Evolutionary conservation across 257 asterid genomes (phyloP), one percentile per base, ranked within the genome.

Genomic region (Osmanthus fragrans): DNA sequence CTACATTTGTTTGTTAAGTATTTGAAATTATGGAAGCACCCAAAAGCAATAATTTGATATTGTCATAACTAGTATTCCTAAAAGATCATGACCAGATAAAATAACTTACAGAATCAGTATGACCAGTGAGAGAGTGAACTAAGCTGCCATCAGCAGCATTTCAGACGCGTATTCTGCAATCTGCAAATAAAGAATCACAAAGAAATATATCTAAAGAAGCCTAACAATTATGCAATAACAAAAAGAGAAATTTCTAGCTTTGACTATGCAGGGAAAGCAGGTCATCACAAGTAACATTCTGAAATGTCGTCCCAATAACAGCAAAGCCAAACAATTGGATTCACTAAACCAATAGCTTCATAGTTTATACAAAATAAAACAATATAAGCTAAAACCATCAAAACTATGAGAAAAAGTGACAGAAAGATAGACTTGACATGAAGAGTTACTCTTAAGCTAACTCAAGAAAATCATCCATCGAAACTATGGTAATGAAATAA

Each of bases 151-250:
- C 99, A 83, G 86, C 88, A 84, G 99, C 99, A 87, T 96, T 96
- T 98, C 99, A 96, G 27, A 96, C 99, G 73, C 99, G 93, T 80
- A 96, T 96, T 85, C 99, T 91, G 91, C 97, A 91, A 88, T 96
- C 98, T 96, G 93, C 79, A 86, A 72, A 83, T 30, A 72, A 76
- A 68, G 67, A 54, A 68, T 47, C 7, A 21, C 23, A 42, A 25
- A 21, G 51, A 27, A 39, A 18, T 27, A 56, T 12, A 27, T 29
- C 66, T 18, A 60, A 47, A 29, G 37, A 72, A 67, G 76, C 29
- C 37, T 27, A 69, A 76, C n/a, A 47, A 75, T 76, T 23, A 58
- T 39, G 51, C 19, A 11, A 70, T 10, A 47, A 67, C n/a, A 76
- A 47, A 40, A 58, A 69, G 34, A 58, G 33, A 13, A 47, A 33